Evolutionary conservation across 2,329 filamentous ascomycete genomes (phyloP), one percentile per base, ranked within the genome.

Genomic region (Calonectria crousiana): DNA sequence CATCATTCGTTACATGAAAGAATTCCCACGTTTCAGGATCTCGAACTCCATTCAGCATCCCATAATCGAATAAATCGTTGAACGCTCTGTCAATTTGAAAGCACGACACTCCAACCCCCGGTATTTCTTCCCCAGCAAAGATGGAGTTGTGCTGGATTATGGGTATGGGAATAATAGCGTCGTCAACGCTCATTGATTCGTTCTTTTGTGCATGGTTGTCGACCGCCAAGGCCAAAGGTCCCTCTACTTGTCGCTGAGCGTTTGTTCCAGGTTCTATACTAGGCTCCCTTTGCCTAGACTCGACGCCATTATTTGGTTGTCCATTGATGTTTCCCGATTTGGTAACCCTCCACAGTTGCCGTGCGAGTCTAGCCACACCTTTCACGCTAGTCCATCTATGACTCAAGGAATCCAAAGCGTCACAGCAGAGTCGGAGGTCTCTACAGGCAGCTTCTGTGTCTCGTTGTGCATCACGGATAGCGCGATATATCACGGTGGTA

Each of bases 401-500:
- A 1, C 71, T 52, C 26, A 75, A 28, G 1, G 71, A 30, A 34
- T 75, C 68, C 47, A 75, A 60, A 6, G 74, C 64, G 44, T 74
- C 64, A 13, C 71, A 75, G 49, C 74, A 75, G 14, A 75, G 53
- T 14, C 56, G 44, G 47, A 75, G 67, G 26, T 74, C 71, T 30
- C 26, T 53, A n/a, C 64, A 75, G 2, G 71, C 49, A 14, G 64
- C 28, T 16, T 71, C 36, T 6, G 56, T 52, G 26, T 66, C 74
- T 53, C 74, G 53, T 23, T 47, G 30, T 10, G 53, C 52, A 16
- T 75, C 74, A 13, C 74, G 56, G 13, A 75, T 44, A 8, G 74
- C 74, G n/a, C 74, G 67, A 30, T 75, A 75, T 52, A 75, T 75
- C 8, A 74, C 71, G 4, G 74, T 74, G 23, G 74, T 75, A 14